A percentile compares a stretch with the other conserved stretches of the same genome.
Evolutionary conservation across 805 yeast genomes (phyloP).

Genomic region (Suhomyces vadensis): DNA sequence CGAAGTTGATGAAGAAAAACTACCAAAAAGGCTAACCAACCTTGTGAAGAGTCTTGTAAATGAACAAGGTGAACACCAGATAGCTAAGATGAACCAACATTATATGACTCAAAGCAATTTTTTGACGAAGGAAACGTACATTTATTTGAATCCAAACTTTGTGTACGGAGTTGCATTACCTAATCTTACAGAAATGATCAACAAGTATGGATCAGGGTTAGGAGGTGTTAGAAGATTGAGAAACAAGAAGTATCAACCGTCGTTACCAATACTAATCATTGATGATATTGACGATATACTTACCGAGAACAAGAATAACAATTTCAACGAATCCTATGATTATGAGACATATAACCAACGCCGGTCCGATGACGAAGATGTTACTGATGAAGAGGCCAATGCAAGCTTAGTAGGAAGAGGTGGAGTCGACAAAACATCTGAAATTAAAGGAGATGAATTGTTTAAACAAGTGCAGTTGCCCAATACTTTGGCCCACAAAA

Average conservation of each 20-base stretch:
- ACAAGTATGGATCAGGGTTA: slow-evolving; percentile 73
- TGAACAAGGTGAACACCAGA: slow-evolving; percentile 42
- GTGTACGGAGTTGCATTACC: slow-evolving; percentile 68
- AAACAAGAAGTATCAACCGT: slow-evolving; percentile 65
- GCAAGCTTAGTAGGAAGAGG: slow-evolving; percentile 7
- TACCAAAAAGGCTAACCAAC: slow-evolving; percentile 44
- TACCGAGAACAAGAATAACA: slow-evolving; percentile 27
- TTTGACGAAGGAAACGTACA: slow-evolving; percentile 40
- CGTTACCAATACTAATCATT: slow-evolving; percentile 64
- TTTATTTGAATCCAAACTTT: slow-evolving; percentile 53
- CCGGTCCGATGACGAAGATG: slow-evolving; percentile 25
- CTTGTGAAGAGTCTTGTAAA: slow-evolving; percentile 30
- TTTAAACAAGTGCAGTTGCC: slow-evolving; percentile 53
- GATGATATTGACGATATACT: slow-evolving; percentile 70
- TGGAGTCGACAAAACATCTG: background rate
- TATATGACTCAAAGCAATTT: slow-evolving; percentile 44
- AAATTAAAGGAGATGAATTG: slow-evolving; percentile 47
- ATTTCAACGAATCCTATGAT: slow-evolving; percentile 34
- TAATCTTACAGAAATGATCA: slow-evolving; percentile 67
- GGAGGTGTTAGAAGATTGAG: slow-evolving; percentile 59
- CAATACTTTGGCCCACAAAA: slow-evolving; percentile 49
- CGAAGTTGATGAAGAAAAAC: slow-evolving; percentile 75
- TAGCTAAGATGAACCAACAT: slow-evolving; percentile 26
- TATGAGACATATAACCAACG: slow-evolving; percentile 24
- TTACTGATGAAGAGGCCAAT: slow-evolving; percentile 17